Percentiles rank a stretch among this genome's conserved stretches.
These are phyloP conservation scores for Ulota crispa DNA, from an alignment of 225 moss, liverwort and hornwort genomes.

Conservation along the genomic window DNA sequence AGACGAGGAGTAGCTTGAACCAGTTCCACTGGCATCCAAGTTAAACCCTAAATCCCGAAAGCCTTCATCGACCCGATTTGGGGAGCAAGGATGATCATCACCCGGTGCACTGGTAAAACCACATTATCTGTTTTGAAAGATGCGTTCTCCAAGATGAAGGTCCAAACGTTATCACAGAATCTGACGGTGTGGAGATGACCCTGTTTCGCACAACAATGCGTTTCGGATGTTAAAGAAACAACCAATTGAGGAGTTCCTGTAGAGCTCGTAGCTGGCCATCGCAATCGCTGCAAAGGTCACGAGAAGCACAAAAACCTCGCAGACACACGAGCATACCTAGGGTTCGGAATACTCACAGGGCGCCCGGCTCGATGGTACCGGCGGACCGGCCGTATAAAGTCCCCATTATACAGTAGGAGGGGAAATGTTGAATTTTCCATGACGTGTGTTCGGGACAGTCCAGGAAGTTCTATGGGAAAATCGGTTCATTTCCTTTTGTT, in stretches of 20 bases:
- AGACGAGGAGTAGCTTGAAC: neutral
- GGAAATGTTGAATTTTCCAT: too few species aligned
- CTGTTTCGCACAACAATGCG: conserved; percentile 37
- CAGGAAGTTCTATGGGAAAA: too few species aligned
- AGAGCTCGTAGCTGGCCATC: conserved; percentile 89
- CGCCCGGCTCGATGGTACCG: too few species aligned
- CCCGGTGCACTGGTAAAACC: conserved; percentile 63
- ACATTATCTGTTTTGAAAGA: conserved; percentile 78
- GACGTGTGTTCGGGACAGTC: too few species aligned
- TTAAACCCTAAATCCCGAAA: neutral
- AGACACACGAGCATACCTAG: neutral
- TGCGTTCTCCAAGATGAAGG: conserved; percentile 88
- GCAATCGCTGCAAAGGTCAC: neutral
- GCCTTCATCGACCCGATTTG: neutral
- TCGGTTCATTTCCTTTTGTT: too few species aligned
- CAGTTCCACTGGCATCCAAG: neutral
- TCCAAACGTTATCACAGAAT: conserved; percentile 98
- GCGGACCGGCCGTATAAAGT: too few species aligned
- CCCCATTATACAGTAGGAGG: too few species aligned
- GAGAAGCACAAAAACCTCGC: neutral
- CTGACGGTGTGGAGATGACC: conserved; percentile 95
- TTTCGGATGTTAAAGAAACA: neutral
- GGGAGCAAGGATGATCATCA: conserved; percentile 84
- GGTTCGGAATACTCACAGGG: neutral
- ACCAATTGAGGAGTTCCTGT: conserved; percentile 83